Evolutionary conservation across 2,329 filamentous ascomycete genomes (phyloP), one percentile per base, ranked within the genome.

Genomic region (Arthroderma uncinatum): DNA sequence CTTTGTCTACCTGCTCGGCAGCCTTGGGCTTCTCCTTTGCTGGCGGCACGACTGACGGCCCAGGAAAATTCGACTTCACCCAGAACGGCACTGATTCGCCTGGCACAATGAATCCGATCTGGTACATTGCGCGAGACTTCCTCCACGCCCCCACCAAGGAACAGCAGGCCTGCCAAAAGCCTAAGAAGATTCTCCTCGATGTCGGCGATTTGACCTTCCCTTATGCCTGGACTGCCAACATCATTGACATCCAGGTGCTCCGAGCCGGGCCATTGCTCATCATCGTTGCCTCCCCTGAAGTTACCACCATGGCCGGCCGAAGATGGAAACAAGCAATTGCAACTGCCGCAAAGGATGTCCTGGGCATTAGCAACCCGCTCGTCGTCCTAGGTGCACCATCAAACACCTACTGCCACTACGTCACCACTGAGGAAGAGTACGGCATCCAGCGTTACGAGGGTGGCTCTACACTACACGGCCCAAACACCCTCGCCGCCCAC

Each of bases 21-120:
- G 89, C 90, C 0, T 75, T 97, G 59, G 92, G 92, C 4, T 95
- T 93, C 68, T 91, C 87, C 0, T 97, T 97, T 68, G 92, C 92
- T 0, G 92, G 88, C 0, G 92, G 92, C 9, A 97, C 92, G 0
- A 88, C 89, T 0, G 92, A 97, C 68, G 89, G 92, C 4, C 91
- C 92, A 0, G 92, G 92, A 0, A 84, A 83, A 0, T 95, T 95
- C 65, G 92, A 97, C 71, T 96, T 97, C 68, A 93, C 88, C 1
- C 92, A 97, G 67, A 91, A 90, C 62, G 81, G 87, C 62, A 84
- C 85, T 0, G 84, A 84, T 33, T 77, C 81, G n/a, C 85, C 89
- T 7, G 67, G 73, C 0, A 80, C 84, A 40, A 80, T 79, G 21
- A 91, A 87, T 62, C 89, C 89, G 0, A 73, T 96, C 2, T 96